These are phyloP conservation scores for Wickerhamiella lipophila DNA, from an alignment of 805 yeast species.

Conservation along the genomic window DNA sequence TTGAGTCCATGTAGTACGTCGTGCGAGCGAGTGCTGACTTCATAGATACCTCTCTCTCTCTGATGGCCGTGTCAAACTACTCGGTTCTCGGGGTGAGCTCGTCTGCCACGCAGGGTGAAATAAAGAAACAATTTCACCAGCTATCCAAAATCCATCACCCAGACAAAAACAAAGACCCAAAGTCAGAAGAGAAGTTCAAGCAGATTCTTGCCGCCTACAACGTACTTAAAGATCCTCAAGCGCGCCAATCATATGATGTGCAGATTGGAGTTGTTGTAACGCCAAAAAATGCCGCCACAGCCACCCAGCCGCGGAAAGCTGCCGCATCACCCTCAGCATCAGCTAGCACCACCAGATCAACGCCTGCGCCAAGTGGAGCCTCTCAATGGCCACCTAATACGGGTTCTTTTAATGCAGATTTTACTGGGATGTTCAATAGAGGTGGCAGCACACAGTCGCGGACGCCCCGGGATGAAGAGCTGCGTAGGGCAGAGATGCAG, in stretches of 20 bases:
- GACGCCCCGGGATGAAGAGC: not conserved
- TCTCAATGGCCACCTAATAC: too few species aligned
- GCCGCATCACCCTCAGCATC: too few species aligned
- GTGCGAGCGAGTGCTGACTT: too few species aligned
- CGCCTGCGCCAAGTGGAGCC: too few species aligned
- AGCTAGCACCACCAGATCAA: too few species aligned
- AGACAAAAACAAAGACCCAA: constrained; percentile 53
- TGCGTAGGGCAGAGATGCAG: not conserved
- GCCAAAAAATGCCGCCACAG: not conserved
- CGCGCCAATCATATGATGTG: constrained; percentile 74
- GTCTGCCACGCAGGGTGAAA: constrained; percentile 41
- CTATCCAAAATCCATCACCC: constrained; percentile 71
- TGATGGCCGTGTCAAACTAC: constrained; percentile 27
- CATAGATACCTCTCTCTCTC: too few species aligned
- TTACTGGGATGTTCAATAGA: not conserved
- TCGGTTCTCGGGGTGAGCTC: constrained; percentile 44
- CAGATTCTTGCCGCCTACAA: constrained; percentile 87
- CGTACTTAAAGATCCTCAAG: constrained; percentile 68
- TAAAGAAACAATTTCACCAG: constrained; percentile 68
- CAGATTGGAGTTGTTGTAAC: not conserved
- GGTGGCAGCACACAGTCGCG: not conserved
- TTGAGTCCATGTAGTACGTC: too few species aligned
- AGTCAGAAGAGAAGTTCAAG: constrained; percentile 89
- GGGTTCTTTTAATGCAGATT: too few species aligned
- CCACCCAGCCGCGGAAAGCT: too few species aligned